These are phyloP conservation scores for Candida dubliniensis DNA, from an alignment of 1,139 yeast genomes.

Conservation along the genomic window DNA sequence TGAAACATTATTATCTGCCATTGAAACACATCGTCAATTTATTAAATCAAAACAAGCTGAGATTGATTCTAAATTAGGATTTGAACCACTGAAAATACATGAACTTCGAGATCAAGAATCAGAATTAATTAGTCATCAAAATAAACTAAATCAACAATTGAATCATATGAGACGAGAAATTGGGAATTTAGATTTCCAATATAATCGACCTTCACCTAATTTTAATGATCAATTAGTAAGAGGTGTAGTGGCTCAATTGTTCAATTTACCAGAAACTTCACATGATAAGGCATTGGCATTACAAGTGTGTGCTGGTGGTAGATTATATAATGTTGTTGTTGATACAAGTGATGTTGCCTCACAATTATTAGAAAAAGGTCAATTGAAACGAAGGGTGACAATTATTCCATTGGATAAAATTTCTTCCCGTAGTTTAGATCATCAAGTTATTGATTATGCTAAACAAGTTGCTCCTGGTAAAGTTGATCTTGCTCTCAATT, in stretches of 20 bases:
- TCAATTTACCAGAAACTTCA: conserved; percentile 59
- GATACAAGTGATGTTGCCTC: conserved; percentile 86
- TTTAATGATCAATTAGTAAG: conserved; percentile 67
- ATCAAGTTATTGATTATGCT: conserved; percentile 53
- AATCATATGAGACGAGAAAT: conserved; percentile 63
- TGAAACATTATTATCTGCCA: conserved; percentile 38
- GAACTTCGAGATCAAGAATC: conserved; percentile 48
- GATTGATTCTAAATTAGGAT: conserved; percentile 54
- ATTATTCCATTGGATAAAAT: conserved; percentile 91
- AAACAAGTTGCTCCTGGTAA: conserved; percentile 73
- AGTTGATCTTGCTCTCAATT: conserved; percentile 82
- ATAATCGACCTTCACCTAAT: conserved; percentile 60
- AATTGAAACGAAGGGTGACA: conserved; percentile 78
- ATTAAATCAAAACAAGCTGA: conserved; percentile 43
- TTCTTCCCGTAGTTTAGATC: conserved; percentile 51
- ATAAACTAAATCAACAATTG: conserved; percentile 46
- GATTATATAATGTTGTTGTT: conserved; percentile 87
- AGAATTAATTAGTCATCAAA: conserved; percentile 26
- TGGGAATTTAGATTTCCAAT: conserved; percentile 71
- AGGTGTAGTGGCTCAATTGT: conserved; percentile 89
- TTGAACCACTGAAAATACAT: conserved; percentile 49
- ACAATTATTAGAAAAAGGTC: conserved; percentile 75
- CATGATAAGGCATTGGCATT: conserved; percentile 74
- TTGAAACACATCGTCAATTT: conserved; percentile 42
- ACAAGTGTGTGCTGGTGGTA: conserved; percentile 93